These are phyloP conservation scores for Sporothrix curviconia DNA, from an alignment of 2,329 filamentous ascomycete species.

Conservation along the genomic window DNA sequence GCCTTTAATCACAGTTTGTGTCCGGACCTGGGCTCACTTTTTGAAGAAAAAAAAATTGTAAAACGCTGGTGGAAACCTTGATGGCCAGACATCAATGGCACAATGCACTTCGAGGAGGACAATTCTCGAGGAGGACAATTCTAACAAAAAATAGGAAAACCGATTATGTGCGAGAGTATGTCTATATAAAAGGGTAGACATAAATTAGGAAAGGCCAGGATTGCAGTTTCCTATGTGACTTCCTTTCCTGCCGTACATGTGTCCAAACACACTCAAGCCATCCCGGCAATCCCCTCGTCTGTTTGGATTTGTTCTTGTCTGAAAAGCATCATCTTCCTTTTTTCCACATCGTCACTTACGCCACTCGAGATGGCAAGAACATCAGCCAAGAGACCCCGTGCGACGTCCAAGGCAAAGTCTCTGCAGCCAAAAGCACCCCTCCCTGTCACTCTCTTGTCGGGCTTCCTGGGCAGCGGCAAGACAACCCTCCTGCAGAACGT, in stretches of 20 bases:
- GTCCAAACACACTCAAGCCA: background rate
- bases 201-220: background rate
- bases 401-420: background rate
- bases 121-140: background rate
- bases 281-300: background rate
- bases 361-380: background rate
- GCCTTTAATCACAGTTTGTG: too few species aligned
- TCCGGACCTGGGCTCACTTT: background rate
- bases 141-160: background rate
- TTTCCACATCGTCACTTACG: background rate
- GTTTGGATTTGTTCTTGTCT: background rate
- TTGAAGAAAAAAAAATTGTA: background rate
- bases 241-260: background rate
- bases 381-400: background rate
- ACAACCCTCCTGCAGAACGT: conserved; percentile 65
- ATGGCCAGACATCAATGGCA: background rate
- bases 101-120: background rate
- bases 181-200: background rate
- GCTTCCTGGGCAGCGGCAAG: conserved; percentile 54
- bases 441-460: background rate
- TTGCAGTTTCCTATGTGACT: too few species aligned
- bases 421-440: background rate
- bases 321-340: background rate
- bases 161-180: background rate
- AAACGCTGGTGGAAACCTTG: background rate